phyloP scores from a whole-genome alignment of 768 basidiomycete species.

The Gymnopilus dilepis region DNA sequence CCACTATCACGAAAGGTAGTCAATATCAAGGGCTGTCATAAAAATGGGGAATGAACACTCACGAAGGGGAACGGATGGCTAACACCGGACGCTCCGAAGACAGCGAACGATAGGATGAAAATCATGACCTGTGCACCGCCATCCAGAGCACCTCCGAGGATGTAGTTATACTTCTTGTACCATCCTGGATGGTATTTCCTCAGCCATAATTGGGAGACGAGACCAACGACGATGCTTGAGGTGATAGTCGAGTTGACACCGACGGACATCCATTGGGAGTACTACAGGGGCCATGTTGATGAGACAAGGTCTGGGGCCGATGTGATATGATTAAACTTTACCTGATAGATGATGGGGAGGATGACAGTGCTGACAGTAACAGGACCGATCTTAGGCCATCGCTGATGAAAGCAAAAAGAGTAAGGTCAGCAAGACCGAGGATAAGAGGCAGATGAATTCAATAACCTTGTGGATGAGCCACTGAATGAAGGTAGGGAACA shows the following conservation, averaged over 20 bases:
- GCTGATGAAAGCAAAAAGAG: slow-evolving; percentile 31
- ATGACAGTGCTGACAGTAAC: slow-evolving; percentile 55
- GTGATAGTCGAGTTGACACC: slow-evolving; percentile 60
- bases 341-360: slow-evolving; percentile 62
- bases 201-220: slow-evolving; percentile 66
- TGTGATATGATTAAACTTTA: slow-evolving; percentile 19
- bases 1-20: slow-evolving; percentile 41
- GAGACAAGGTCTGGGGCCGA: not conserved
- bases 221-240: slow-evolving; percentile 53
- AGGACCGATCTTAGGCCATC: slow-evolving; percentile 59
- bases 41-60: slow-evolving; percentile 21
- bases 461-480: slow-evolving; percentile 58
- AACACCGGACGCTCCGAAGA: slow-evolving; percentile 62
- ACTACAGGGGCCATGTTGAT: slow-evolving; percentile 26
- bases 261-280: slow-evolving; percentile 48
- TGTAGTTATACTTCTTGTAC: slow-evolving; percentile 73
- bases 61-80: slow-evolving; percentile 54
- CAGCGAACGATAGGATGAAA: slow-evolving; percentile 67
- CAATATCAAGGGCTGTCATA: not conserved
- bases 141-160: slow-evolving; percentile 68
- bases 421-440: not conserved
- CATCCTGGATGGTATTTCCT: slow-evolving; percentile 63
- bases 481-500: slow-evolving; percentile 55
- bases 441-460: not conserved
- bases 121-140: slow-evolving; percentile 71